Conservation (phyloP, 139 green algal species). For the Micractinium sp. region DNA sequence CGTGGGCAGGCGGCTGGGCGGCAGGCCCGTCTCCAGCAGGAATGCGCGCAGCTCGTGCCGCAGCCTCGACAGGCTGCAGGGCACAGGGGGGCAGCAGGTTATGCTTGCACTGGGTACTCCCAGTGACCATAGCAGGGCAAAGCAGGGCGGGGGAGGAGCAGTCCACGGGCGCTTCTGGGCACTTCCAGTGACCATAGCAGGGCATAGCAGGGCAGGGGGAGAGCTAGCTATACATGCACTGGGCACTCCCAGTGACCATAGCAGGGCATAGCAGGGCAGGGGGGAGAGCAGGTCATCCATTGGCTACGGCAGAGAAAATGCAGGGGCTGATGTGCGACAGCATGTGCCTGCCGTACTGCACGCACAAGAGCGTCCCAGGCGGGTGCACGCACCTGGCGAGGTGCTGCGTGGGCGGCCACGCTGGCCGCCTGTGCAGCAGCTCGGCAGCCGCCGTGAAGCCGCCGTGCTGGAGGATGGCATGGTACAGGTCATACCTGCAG, state of each 20-base stretch:
- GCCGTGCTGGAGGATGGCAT: constrained; percentile 47
- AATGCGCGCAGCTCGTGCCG: constrained; percentile 4
- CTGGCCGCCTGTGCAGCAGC: constrained; percentile 34
- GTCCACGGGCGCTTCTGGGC: no score
- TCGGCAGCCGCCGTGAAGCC: constrained; percentile 38
- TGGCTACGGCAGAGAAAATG: no score
- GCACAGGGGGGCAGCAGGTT: no score
- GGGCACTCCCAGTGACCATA: background rate
- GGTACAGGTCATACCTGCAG: constrained; percentile 53
- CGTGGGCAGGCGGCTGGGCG: constrained; percentile 6
- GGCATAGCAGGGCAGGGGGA: background rate
- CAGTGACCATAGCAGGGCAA: no score
- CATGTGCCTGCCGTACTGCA: no score
- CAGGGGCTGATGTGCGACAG: background rate
- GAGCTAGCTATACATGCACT: background rate
- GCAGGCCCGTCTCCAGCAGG: background rate
- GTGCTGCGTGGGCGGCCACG: constrained; percentile 33
- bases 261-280: background rate
- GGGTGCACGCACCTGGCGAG: background rate
- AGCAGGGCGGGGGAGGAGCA: no score
- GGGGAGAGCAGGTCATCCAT: no score
- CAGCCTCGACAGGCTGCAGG: background rate
- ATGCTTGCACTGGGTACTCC: no score
- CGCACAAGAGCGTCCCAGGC: background rate
- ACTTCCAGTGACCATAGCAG: background rate